Conservation (phyloP, 2,329 filamentous ascomycete genomes). For the Aspergillus amoenus region DNA sequence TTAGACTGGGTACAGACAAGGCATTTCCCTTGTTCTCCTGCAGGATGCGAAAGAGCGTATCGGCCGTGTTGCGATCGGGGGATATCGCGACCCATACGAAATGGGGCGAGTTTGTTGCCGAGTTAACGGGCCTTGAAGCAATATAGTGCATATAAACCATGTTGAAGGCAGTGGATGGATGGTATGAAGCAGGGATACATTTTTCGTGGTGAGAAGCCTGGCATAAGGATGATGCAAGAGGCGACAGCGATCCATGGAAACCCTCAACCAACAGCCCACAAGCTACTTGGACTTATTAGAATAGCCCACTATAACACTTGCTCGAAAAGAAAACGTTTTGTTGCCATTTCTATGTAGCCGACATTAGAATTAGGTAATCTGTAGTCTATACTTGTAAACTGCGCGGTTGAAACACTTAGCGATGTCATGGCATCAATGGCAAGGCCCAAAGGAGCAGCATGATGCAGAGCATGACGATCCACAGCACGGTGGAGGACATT, state of each 20-base stretch:
- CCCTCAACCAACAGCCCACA: neutral
- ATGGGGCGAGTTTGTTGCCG: neutral
- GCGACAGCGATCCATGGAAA: neutral
- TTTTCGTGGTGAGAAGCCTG: neutral
- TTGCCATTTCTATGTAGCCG: no score
- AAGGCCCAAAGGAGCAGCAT: no score
- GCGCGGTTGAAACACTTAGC: no score
- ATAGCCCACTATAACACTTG: no score
- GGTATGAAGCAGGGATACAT: neutral
- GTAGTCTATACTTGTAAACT: no score
- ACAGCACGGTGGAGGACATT: no score
- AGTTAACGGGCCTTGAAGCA: neutral
- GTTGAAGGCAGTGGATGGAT: neutral
- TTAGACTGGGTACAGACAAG: neutral
- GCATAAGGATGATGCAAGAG: neutral
- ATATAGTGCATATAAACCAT: constrained; percentile 8
- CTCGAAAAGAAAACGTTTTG: no score
- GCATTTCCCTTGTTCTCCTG: neutral
- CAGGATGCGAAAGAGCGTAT: constrained; percentile 1
- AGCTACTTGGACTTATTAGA: neutral
- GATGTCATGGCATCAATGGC: no score
- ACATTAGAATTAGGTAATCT: no score
- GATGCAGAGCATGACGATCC: no score
- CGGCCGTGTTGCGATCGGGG: constrained; percentile 4
- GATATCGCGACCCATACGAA: constrained; percentile 1